Conservation (phyloP, 75 land plant genomes). For the Ceratopteris richardii region DNA sequence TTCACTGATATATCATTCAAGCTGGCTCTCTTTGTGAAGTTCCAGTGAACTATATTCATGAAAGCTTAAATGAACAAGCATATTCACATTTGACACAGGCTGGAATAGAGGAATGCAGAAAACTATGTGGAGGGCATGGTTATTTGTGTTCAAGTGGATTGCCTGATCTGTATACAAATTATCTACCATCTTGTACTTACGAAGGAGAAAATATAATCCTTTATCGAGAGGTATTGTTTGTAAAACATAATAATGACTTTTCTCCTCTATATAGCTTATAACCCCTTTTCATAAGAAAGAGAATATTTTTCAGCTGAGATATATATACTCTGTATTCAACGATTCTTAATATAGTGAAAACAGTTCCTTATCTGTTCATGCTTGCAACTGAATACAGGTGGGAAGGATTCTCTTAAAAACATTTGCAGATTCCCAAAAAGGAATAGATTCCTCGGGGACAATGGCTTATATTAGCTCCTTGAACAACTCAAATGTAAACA, state of each 20-base stretch:
- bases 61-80: no score
- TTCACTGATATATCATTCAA: no score
- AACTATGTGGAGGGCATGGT: constrained; percentile 23
- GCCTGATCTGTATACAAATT: constrained; percentile 17
- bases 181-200: constrained; percentile 16
- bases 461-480: constrained; percentile 3
- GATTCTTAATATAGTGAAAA: no score
- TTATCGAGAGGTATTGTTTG: constrained; percentile 5
- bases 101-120: constrained; percentile 20
- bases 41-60: no score
- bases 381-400: background rate
- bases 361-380: no score
- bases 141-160: constrained; percentile 19
- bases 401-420: constrained; percentile 9
- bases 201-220: constrained; percentile 16
- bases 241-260: background rate
- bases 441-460: constrained; percentile 4
- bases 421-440: background rate
- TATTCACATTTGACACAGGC: constrained; percentile 1
- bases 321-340: no score
- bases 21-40: no score
- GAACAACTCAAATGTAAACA: background rate
- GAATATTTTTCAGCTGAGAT: no score
- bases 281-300: no score
- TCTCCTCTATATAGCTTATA: background rate